A percentile compares a stretch with the other conserved stretches of the same genome.
Evolutionary conservation across 306 rosid species (phyloP).

Genomic region (Comarum palustre): DNA sequence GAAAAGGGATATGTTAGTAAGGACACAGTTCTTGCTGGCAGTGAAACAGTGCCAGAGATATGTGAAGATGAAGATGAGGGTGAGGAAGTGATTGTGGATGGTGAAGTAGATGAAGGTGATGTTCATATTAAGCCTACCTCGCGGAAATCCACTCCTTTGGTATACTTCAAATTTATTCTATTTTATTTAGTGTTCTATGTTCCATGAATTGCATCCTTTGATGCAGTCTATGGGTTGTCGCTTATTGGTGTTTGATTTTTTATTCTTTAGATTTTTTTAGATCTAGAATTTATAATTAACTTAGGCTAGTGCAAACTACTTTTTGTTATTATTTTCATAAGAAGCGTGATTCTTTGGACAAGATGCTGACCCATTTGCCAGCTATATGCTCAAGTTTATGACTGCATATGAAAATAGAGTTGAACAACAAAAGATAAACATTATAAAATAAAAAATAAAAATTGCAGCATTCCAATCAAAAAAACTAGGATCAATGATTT

Average conservation of each 20-base stretch:
- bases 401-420: neutral
- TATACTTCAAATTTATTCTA: conserved; percentile 31
- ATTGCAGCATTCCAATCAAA: neutral
- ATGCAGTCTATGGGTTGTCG: neutral
- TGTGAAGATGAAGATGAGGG: conserved; percentile 92
- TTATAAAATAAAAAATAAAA: neutral
- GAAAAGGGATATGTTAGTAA: conserved; percentile 70
- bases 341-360: neutral
- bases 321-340: neutral
- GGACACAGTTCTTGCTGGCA: conserved; percentile 41
- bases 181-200: neutral
- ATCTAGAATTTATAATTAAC: neutral
- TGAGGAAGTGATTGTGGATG: conserved; percentile 91
- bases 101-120: conserved; percentile 99
- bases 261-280: neutral
- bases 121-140: conserved; percentile 83
- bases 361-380: neutral
- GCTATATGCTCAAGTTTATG: neutral
- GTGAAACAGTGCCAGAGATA: conserved; percentile 57
- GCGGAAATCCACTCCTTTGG: conserved; percentile 58
- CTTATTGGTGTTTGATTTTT: neutral
- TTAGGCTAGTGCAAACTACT: neutral
- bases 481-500: neutral
- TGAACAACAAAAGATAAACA: neutral
- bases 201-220: neutral